Base-by-base conservation (phyloP, 345 rosid species). In the Boechera retrofracta region DNA sequence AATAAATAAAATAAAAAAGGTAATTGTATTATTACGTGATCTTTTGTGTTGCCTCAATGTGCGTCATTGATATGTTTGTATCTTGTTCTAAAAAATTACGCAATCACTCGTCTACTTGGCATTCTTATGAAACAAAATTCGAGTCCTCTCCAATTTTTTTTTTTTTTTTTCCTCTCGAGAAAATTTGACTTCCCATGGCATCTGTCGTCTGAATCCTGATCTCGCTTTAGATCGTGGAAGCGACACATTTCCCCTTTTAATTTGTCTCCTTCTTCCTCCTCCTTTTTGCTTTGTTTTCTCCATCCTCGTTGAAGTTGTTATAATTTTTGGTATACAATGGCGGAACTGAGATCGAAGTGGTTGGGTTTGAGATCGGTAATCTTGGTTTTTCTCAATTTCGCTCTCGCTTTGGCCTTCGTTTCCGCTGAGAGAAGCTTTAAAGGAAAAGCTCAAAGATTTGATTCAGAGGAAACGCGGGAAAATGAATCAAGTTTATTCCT, bases 401-500 rank as follows among this genome's bases (percentile, higher is more conserved):
- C 78, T 54, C 4, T 90, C 55, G 89, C 88, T 49, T 69, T 87
- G 13, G 83, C 75, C 76, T 71, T 83, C 39, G 89, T 83, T 56
- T 83, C 85, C 51, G 93, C 90, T 6, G 90, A 88, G 16, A 84
- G 92, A 70, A 78, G 85, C 29, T 60, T 86, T 53, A 82, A 67
- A 76, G 67, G 53, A 45, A 80, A 76, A 63, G 57, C 51, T 68
- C 38, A 21, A 5, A 71, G 79, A 15, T 4, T 47, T 45, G 26
- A 67, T 47, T 28, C 64, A 3, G 69, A 56, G 1, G 61, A 65
- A 62, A 29, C 44, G 56, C 75, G 63, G 42, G 85, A 77, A 60
- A 44, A 49, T 39, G 74, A 68, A 21, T 69, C 87, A 1, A 60
- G 57, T 74, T 85, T 65, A 51, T 65, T 83, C 44, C 31, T 73